Conservation (phyloP, 148 eudicot genomes). For the Vaccinium vitisidaea region DNA sequence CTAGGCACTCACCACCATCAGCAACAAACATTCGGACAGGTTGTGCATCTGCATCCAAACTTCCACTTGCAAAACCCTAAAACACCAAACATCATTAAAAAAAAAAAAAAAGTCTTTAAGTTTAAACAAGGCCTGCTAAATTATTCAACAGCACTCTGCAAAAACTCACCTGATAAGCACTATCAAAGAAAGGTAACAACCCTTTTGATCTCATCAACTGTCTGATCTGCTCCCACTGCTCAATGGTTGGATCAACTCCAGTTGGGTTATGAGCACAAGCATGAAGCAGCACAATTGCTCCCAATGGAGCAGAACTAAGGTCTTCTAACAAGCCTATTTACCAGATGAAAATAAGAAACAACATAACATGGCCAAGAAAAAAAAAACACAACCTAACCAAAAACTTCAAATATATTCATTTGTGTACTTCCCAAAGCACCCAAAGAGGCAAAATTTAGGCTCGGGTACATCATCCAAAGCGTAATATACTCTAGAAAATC, state of each 20-base stretch:
- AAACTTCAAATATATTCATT: background rate
- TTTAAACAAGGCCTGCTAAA: background rate
- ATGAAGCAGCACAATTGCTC: conserved; percentile 94
- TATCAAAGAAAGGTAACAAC: conserved; percentile 87
- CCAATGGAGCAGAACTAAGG: conserved; percentile 89
- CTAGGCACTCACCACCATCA: conserved; percentile 91
- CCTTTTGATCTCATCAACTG: conserved; percentile 75
- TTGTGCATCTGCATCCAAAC: conserved; percentile 81
- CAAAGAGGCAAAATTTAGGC: background rate
- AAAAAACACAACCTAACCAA: background rate
- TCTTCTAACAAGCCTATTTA: conserved; percentile 80
- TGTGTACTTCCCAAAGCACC: background rate
- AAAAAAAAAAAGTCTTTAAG: background rate
- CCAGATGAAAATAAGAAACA: conserved; percentile 8
- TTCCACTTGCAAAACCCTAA: conserved; percentile 99
- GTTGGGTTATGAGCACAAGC: conserved; percentile 99
- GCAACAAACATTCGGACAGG: conserved; percentile 85
- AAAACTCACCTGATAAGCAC: conserved; percentile 87
- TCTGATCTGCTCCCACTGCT: conserved; percentile 90
- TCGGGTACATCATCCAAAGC: background rate
- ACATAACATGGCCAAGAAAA: conserved; percentile 5
- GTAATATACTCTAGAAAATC: background rate
- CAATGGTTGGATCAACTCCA: conserved; percentile 90
- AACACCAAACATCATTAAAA: conserved; percentile 11
- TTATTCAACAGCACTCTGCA: background rate